phyloP scores from a whole-genome alignment of 805 yeast genomes.

The Yarrowia phangngaensis region DNA sequence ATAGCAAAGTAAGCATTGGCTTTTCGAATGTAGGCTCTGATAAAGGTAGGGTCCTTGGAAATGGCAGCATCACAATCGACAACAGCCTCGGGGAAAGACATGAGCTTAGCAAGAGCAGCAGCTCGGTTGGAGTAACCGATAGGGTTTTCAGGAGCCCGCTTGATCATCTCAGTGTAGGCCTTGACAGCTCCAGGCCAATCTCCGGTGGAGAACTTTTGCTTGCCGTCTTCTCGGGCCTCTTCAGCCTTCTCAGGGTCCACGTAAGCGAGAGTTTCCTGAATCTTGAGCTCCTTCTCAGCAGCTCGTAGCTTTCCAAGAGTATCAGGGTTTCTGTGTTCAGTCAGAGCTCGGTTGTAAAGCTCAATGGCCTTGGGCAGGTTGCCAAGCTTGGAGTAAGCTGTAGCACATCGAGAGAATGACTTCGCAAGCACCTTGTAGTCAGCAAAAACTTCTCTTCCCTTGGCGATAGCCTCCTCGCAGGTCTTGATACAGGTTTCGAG shows the following conservation, averaged over 20 bases:
- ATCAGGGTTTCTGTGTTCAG: conserved; percentile 97
- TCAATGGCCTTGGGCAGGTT: conserved; percentile 71
- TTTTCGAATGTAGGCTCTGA: conserved; percentile 95
- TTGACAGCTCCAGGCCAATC: conserved; percentile 97
- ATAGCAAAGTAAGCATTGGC: conserved; percentile 91
- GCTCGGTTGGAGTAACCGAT: conserved; percentile 98
- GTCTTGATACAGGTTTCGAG: conserved; percentile 79
- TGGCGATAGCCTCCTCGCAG: conserved; percentile 76
- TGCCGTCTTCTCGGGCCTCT: conserved; percentile 90
- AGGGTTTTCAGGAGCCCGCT: conserved; percentile 95
- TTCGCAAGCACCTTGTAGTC: conserved; percentile 91
- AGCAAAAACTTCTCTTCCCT: conserved; percentile 84
- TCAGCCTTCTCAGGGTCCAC: conserved; percentile 90
- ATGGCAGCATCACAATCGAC: conserved; percentile 89
- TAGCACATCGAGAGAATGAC: conserved; percentile 89
- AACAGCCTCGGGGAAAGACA: conserved; percentile 97
- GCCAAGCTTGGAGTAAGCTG: conserved; percentile 67
- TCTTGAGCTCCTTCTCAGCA: conserved; percentile 81
- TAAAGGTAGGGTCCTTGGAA: conserved; percentile 77
- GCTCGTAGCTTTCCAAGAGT: conserved; percentile 80
- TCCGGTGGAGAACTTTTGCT: conserved; percentile 78
- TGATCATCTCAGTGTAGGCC: conserved; percentile 91
- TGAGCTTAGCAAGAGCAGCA: conserved; percentile 87
- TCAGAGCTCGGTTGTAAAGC: conserved; percentile 80
- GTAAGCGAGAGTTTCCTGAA: conserved; percentile 70